These are phyloP conservation scores for Penicillium expansum DNA, from an alignment of 2,329 filamentous ascomycete genomes.

Conservation along the genomic window DNA sequence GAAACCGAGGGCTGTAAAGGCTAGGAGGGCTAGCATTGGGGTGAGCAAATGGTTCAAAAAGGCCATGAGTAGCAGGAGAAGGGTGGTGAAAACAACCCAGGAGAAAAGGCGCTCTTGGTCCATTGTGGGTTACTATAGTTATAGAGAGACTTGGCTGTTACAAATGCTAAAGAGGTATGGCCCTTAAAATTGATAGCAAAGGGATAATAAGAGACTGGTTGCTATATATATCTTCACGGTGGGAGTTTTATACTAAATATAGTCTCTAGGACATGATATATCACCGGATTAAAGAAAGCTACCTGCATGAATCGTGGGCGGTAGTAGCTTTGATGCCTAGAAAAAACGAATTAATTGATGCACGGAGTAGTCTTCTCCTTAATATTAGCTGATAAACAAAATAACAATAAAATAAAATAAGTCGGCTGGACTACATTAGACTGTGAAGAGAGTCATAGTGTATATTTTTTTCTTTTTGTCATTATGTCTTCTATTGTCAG, in stretches of 20 bases:
- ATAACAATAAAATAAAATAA: not conserved
- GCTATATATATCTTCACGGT: too few relatives aligned
- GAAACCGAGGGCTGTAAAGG: not conserved
- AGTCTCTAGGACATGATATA: not conserved
- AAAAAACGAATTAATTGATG: not conserved
- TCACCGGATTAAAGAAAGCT: not conserved
- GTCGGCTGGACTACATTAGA: too few relatives aligned
- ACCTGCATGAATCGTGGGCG: not conserved
- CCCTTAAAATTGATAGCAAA: not conserved
- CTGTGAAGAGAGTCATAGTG: not conserved
- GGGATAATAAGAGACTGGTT: not conserved
- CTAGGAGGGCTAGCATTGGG: not conserved
- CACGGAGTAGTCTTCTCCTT: not conserved
- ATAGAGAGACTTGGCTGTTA: not conserved
- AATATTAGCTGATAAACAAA: not conserved
- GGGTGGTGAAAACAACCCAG: not conserved
- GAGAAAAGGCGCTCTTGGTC: not conserved
- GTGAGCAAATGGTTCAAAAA: not conserved
- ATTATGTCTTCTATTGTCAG: not conserved
- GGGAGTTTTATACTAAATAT: not conserved
- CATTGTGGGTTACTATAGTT: not conserved
- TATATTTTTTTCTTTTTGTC: not conserved
- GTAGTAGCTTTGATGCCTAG: not conserved
- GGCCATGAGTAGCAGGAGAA: not conserved
- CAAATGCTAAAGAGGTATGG: not conserved